Conservation (phyloP, 129 eudicot genomes). For the Dittrichia graveolens region DNA sequence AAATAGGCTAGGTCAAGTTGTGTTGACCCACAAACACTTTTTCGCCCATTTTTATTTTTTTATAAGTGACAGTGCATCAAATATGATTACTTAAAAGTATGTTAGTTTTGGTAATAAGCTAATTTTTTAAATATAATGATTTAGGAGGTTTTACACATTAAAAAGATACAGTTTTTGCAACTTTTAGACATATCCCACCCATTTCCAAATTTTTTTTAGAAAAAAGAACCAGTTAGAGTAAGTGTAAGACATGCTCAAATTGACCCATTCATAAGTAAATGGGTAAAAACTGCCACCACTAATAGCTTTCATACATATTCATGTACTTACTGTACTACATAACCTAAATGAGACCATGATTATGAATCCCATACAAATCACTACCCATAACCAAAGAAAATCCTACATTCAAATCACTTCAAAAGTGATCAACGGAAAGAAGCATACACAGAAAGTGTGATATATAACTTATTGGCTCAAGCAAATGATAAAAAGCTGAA, state of each 20-base stretch:
- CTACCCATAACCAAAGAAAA: neutral
- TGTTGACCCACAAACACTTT: neutral
- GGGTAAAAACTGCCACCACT: too few relatives aligned
- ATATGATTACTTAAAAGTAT: neutral
- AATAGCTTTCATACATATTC: neutral
- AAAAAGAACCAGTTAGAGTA: too few relatives aligned
- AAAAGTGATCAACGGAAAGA: slow-evolving; percentile 1
- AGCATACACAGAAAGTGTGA: neutral
- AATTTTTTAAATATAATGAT: neutral
- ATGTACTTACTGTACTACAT: neutral
- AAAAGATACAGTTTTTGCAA: neutral
- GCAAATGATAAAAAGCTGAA: neutral
- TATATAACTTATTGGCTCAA: neutral
- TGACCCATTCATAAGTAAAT: too few relatives aligned
- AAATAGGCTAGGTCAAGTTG: neutral
- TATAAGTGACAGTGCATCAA: neutral
- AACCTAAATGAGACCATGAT: neutral
- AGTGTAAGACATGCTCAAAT: too few relatives aligned
- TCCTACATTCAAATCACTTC: neutral
- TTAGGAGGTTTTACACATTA: neutral
- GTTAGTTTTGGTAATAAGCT: neutral
- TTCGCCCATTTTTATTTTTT: neutral
- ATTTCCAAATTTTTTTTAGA: neutral
- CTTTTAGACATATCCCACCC: neutral
- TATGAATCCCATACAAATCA: neutral